Evolutionary conservation across 352 stramenopile species (phyloP).

Genomic region (Globisporangium splendens): DNA sequence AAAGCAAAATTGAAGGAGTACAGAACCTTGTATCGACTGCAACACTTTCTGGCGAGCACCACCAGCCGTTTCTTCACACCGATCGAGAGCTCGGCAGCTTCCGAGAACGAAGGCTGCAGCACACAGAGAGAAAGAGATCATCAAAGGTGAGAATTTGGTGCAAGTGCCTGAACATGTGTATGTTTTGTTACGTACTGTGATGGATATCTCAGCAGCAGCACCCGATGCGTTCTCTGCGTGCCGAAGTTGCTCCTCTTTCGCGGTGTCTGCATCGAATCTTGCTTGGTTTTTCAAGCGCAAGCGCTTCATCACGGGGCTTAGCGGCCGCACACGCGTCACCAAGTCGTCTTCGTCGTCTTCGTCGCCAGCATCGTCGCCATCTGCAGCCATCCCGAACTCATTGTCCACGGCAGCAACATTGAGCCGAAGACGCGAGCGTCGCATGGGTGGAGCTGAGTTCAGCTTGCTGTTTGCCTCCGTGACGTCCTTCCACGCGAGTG

Average conservation of each 20-base stretch:
- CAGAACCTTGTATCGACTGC: not conserved
- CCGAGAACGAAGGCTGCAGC: slow-evolving; percentile 22
- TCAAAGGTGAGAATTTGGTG: not conserved
- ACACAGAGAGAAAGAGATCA: not conserved
- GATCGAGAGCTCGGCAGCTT: slow-evolving; percentile 46
- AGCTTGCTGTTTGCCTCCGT: slow-evolving; percentile 11
- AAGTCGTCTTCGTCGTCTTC: slow-evolving; percentile 13
- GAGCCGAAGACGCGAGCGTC: not conserved
- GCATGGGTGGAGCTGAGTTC: not conserved
- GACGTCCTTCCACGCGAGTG: slow-evolving; percentile 66
- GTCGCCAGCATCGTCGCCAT: no score
- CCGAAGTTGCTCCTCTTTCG: not conserved
- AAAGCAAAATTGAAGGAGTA: not conserved
- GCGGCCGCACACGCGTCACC: slow-evolving; percentile 17
- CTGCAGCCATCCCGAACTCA: not conserved
- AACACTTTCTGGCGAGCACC: slow-evolving; percentile 21
- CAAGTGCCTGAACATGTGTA: not conserved
- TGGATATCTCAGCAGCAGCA: slow-evolving; percentile 2
- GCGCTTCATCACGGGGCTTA: slow-evolving; percentile 60
- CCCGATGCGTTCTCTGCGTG: not conserved
- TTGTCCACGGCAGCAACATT: not conserved
- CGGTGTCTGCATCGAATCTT: not conserved
- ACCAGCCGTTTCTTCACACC: slow-evolving; percentile 59
- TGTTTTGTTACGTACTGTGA: slow-evolving; percentile 1
- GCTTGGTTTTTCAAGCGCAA: slow-evolving; percentile 26